Base-by-base conservation (phyloP, 140 eudicot species). In the Senecio squalidus region DNA sequence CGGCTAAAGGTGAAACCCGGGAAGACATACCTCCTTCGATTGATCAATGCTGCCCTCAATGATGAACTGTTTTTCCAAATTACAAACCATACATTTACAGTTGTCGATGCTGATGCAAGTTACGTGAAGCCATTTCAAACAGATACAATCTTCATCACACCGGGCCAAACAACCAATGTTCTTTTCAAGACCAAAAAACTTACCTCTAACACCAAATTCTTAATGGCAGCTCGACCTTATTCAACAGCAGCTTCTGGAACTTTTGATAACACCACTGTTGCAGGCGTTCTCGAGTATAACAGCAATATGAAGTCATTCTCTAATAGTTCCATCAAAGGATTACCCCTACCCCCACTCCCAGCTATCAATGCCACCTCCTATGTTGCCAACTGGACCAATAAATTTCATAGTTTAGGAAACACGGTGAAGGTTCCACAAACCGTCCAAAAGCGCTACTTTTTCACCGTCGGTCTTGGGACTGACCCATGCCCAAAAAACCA, bases 141-240 rank as follows among this genome's bases (percentile, higher is more conserved):
- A 2, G 50, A 58, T 16, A 24, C 47, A 8, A 40, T 58, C 30
- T 40, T 11, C 47, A 40, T 58, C 29, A 58, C 64, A 23, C 64
- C 64, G 2, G 64, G 64, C 14, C 64, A 38, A 33, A 58, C 64
- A 7, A 58, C 34, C 47, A 58, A 58, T 38, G 64, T 58, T 38
- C 34, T 58, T 13, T 16, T 58, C 20, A n/a, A 14, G 21, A 58
- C 64, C 18, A 58, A 40, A 22, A 40, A 15, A 1, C 17, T 22
- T 29, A 20, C 50, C 3, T 40, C 54, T 4, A 67, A 50, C 17
- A 26, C 76, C 71, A 44, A 72, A 18, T 82, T 67, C 69, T 31
- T 75, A 2, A 78, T 82, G 90, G 77, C 82, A 0, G 82, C 81
- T 15, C 52, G 82, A 20, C 90, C 90, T 7, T 82, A 82, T 39